Evolutionary conservation across 352 stramenopile species (phyloP), one percentile per base, ranked within the genome.

Genomic region (Phytophthora boehmeriae): DNA sequence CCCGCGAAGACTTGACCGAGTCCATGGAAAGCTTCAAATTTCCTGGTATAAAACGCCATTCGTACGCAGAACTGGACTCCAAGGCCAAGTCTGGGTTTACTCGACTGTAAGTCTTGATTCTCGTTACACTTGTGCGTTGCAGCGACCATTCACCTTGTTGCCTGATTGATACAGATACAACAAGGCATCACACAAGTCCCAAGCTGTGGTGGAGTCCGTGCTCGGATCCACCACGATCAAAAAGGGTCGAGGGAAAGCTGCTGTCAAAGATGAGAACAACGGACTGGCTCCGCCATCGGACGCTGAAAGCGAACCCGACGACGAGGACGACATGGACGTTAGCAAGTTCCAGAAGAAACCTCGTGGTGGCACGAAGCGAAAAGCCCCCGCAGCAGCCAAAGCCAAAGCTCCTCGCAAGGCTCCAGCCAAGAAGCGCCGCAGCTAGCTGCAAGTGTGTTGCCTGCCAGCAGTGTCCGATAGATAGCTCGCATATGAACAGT

Each of bases 1-100:
- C 83, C 47, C 90, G 96, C 39, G 97, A 99, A 68, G 97, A 99
- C 71, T 63, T 99, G 19, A 97, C 98, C 10, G 98, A 99, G 71
- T 98, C 95, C 17, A 92, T 99, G 76, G 91, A 98, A 60, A 89
- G 77, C 65, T 93, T 96, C 67, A 89, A 92, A 63, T 80, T 96
- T 52, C 77, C 78, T 6, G 83, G 81, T 30, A 64, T 94, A 47
- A 89, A 90, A 59, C 80, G 83, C 22, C 75, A 94, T 45, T 86
- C 82, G 42, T 93, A 93, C 69, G 60, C 59, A 1, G 73, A 94
- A 41, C 76, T 97, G 17, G 83, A 96, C 45, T 84, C 85, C 1
- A 96, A 97, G 61, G 76, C 86, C 20, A 99, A 99, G 73, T 87
- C 93, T 2, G 83, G 89, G 14, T 98, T 99, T 71, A 99, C 97